A percentile compares a stretch with the other conserved stretches of the same genome.
phyloP scores from a whole-genome alignment of 208 protist genomes.

The Willaertia magna region DNA sequence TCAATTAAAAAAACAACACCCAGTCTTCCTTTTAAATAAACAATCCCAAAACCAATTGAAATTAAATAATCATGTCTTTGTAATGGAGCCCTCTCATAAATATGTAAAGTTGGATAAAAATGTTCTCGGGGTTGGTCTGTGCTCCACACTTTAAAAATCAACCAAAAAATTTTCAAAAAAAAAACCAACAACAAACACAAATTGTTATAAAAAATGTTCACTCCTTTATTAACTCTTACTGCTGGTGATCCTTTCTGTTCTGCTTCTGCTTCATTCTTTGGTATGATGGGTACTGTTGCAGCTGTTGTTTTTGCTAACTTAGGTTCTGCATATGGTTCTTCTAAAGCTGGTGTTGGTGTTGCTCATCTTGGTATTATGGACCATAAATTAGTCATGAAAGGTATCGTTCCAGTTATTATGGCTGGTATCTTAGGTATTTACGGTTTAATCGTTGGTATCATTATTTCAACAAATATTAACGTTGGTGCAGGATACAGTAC shows the following conservation, averaged over 20 bases:
- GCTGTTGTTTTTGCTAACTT: conserved; percentile 80
- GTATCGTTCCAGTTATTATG: conserved; percentile 78
- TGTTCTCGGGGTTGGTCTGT: too few species aligned
- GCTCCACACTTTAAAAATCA: too few species aligned
- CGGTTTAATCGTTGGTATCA: conserved; percentile 96
- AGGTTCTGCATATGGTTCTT: conserved; percentile 95
- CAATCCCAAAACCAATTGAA: too few species aligned
- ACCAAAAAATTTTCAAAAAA: too few species aligned
- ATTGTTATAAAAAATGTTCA: too few species aligned
- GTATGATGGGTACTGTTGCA: conserved; percentile 79
- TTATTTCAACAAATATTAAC: conserved; percentile 55
- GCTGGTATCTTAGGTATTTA: conserved; percentile 99
- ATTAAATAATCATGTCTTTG: too few species aligned
- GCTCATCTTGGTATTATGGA: conserved; percentile 85
- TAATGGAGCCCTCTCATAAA: too few species aligned
- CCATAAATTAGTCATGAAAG: conserved; percentile 86
- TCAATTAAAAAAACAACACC: too few species aligned
- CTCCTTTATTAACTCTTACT: background rate
- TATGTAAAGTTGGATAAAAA: too few species aligned
- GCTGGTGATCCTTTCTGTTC: conserved; percentile 34
- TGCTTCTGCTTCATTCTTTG: conserved; percentile 81
- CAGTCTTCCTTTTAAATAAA: too few species aligned
- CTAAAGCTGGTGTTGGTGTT: conserved; percentile 92
- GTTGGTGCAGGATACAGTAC: conserved; percentile 34
- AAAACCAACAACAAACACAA: too few species aligned